Percentiles rank a stretch among this genome's conserved stretches.
Evolutionary conservation across 306 rosid species (phyloP).

Genomic region (Inga leiocalycina): DNA sequence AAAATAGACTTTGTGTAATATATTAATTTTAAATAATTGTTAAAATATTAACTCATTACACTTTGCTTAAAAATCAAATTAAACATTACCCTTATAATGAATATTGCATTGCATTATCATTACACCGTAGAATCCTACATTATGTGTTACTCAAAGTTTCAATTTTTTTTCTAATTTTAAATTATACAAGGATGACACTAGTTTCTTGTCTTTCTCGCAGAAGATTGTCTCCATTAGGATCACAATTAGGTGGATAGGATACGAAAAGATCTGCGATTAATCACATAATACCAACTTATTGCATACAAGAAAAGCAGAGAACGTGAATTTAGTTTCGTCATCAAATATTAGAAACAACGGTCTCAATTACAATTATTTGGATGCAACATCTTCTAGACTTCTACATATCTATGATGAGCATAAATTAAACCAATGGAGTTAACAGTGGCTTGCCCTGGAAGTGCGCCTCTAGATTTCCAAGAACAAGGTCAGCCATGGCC

Average conservation of each 20-base stretch:
- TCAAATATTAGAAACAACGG: not conserved
- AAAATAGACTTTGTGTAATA: too few relatives aligned
- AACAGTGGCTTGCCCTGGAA: conserved; percentile 56
- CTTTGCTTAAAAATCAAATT: too few relatives aligned
- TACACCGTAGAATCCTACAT: too few relatives aligned
- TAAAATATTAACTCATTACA: too few relatives aligned
- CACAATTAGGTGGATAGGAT: not conserved
- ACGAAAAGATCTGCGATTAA: not conserved
- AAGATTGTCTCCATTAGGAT: not conserved
- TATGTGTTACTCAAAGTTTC: not conserved
- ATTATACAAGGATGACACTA: not conserved
- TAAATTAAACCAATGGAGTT: conserved; percentile 51
- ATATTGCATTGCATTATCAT: too few relatives aligned
- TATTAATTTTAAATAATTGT: too few relatives aligned
- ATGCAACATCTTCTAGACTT: not conserved
- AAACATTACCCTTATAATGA: too few relatives aligned
- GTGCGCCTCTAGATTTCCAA: conserved; percentile 63
- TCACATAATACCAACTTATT: not conserved
- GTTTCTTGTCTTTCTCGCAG: not conserved
- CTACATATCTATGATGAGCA: not conserved
- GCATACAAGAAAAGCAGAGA: not conserved
- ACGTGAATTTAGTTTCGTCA: not conserved
- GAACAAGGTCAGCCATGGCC: conserved; percentile 60
- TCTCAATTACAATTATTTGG: not conserved
- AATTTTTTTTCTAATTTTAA: not conserved